Evolutionary conservation across 805 yeast genomes (phyloP), one percentile per base, ranked within the genome.

Genomic region (Candida silvicultrix): DNA sequence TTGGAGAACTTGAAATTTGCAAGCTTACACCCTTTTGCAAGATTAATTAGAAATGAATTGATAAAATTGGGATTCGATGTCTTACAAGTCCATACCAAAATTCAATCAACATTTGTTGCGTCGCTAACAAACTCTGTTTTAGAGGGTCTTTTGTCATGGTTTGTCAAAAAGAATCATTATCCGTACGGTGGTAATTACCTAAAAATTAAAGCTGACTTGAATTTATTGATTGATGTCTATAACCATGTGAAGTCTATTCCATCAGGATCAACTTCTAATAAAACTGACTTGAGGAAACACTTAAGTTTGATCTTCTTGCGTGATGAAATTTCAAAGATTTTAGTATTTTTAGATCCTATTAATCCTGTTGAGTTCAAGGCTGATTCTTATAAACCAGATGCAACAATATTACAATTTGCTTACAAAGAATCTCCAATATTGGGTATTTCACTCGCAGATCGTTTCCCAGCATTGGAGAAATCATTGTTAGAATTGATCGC

Each of bases 121-220:
- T 55, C 63, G 2, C 64, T 89, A 53, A 75, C 60, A 11, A 45
- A 51, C 14, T 51, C 75, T 3, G 74, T 89, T 15, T 61, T 85
- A 21, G 80, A 77, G 46, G 89, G 88, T 16, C 76, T 84, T 0
- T 70, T 94, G 38, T 73, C 84, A 1, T 90, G 98, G 97, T 94
- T 89, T 60, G 71, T 71, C 21, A 73, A 69, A 40, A 71, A 77
- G 19, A 70, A 79, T 2, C 69, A 74, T 4, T 84, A 83, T 68
- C 97, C 98, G 15, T 89, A 75, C 67, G 98, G 99, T 3, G 83
- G 89, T 11, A 89, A 92, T 59, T 72, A 77, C 39, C 64, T 87
- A 50, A 81, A 81, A 59, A 80, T 82, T 43, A 81, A 80, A 51
- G 77, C 88, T 1, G 96, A 90, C 56, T 72, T 76, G 55, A 68